Evolutionary conservation across 2,329 filamentous ascomycete genomes (phyloP), one percentile per base, ranked within the genome.

Genomic region (Hymenoscyphus fructigenus): DNA sequence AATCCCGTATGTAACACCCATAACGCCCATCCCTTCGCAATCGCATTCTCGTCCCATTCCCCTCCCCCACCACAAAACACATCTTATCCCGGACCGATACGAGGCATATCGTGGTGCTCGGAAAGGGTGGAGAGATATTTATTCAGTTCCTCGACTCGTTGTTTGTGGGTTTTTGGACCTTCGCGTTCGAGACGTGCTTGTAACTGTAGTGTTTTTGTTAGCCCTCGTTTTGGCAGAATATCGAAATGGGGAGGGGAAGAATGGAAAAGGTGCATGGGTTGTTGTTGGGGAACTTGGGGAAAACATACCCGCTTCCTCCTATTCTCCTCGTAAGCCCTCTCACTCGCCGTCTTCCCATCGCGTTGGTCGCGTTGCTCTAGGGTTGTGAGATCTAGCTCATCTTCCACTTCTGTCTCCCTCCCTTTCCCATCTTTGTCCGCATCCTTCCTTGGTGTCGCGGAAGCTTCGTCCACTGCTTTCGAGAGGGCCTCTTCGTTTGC

Each of bases 71-170:
- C 44, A 50, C 20, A 23, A 50, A 50, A 7, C 44, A 50, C 23
- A 26, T 38, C 55, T 84, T 85, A 85, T 68, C 83, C 83, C 69
- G 83, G 83, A 65, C 83, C 83, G 65, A 85, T 85, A 70, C 82
- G 80, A 7, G 83, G 83, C 93, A 99, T 99, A 76, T 99, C 95
- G 78, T 99, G 94, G 80, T 99, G 95, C 79, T 99, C 95, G 79
- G 92, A 97, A 74, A 99, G 79, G 70, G 89, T 91, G 69, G 92
- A 95, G 41, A 99, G 81, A 77, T 98, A 97, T 68, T 91, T 92
- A 77, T 99, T 99, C 72, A 98, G 81, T 76, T 97, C 93, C 77
- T 98, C 93, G 55, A 99, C 94, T 12, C 92, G 88, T 81, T 99
- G 91, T 77, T 98, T 98, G 78, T 99, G 95, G 34, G 93, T 96